A percentile compares a stretch with the other conserved stretches of the same genome.
phyloP scores from a whole-genome alignment of 352 stramenopile species.

The Phytophthora meadii region DNA sequence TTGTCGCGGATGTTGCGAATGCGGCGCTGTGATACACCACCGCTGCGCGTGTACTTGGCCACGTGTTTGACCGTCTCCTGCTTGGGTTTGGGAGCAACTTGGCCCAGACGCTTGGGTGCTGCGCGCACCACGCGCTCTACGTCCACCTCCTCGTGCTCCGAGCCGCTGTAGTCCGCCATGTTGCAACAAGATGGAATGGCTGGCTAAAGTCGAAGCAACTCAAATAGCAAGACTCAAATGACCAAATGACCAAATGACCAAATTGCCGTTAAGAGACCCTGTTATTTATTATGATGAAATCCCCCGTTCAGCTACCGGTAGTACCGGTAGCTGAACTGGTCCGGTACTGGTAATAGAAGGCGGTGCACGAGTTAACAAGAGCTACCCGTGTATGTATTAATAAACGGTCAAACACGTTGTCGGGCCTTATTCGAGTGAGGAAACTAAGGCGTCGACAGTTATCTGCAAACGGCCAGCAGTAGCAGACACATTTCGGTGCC shows the following conservation, averaged over 20 bases:
- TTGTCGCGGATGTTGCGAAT: slow-evolving; percentile 88
- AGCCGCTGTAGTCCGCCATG: slow-evolving; percentile 52
- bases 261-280: no score
- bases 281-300: no score
- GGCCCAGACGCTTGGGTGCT: slow-evolving; percentile 66
- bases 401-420: neutral
- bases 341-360: no score
- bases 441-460: neutral
- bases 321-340: no score
- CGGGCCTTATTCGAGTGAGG: neutral
- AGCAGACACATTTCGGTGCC: neutral
- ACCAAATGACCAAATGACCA: no score
- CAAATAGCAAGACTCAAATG: no score
- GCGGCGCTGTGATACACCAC: slow-evolving; percentile 60
- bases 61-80: slow-evolving; percentile 60
- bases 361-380: no score
- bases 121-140: slow-evolving; percentile 61
- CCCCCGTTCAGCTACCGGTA: no score
- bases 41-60: slow-evolving; percentile 76
- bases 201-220: slow-evolving; percentile 9
- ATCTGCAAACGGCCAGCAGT: slow-evolving; percentile 1
- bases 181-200: slow-evolving; percentile 22
- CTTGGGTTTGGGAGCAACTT: slow-evolving; percentile 33
- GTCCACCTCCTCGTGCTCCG: slow-evolving; percentile 68
- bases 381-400: neutral